phyloP scores from a whole-genome alignment of 768 basidiomycete genomes.

The Infundibulicybe gibba region DNA sequence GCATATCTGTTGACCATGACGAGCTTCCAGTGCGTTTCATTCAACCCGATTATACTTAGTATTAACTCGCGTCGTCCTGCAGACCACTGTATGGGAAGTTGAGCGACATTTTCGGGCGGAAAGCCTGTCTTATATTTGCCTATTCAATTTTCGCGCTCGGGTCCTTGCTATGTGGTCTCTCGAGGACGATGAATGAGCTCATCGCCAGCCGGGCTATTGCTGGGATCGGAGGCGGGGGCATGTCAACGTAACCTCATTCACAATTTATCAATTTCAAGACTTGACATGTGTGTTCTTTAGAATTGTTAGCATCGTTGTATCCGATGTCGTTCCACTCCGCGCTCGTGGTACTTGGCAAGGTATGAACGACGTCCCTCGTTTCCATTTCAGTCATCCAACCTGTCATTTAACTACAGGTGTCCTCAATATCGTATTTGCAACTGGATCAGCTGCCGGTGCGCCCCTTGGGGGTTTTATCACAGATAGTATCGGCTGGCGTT shows the following conservation, averaged over 20 bases:
- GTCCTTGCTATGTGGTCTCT: constrained; percentile 48
- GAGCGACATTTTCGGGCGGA: constrained; percentile 65
- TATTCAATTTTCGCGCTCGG: constrained; percentile 53
- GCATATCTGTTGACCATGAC: constrained; percentile 59
- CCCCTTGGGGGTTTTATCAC: constrained; percentile 61
- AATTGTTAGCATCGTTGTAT: constrained; percentile 61
- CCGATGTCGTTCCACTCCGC: constrained; percentile 60
- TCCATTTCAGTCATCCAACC: background rate
- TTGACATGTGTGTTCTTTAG: constrained; percentile 19
- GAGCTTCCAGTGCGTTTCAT: constrained; percentile 45
- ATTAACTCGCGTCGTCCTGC: background rate
- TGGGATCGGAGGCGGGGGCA: constrained; percentile 61
- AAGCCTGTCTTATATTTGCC: constrained; percentile 52
- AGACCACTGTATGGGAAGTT: constrained; percentile 65
- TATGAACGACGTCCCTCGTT: constrained; percentile 7
- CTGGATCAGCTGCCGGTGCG: constrained; percentile 56
- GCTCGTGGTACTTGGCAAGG: constrained; percentile 72
- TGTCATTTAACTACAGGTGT: constrained; percentile 30
- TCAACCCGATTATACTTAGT: background rate
- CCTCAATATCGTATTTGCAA: constrained; percentile 56
- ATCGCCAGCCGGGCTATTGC: constrained; percentile 50
- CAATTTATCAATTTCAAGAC: background rate
- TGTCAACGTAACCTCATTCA: constrained; percentile 47
- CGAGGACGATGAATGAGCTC: constrained; percentile 50
- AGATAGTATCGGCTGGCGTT: constrained; percentile 67